Evolutionary conservation across 352 stramenopile species (phyloP), one percentile per base, ranked within the genome.

Genomic region (Phytophthora citricola): DNA sequence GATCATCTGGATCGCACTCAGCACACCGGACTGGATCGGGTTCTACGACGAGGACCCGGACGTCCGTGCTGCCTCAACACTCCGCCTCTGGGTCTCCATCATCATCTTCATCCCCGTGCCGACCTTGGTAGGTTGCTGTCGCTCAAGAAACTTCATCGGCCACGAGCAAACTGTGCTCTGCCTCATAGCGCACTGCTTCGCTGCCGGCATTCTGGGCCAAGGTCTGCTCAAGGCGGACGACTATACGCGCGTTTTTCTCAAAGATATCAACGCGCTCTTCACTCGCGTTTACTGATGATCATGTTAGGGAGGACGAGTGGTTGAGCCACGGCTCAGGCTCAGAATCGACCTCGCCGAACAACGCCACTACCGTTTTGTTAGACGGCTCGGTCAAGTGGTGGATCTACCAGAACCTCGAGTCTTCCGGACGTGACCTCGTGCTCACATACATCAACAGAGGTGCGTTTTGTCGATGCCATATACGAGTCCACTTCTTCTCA

Each of bases 101-200:
- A 45, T 91, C 22, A 69, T 93, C 17, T 83, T 84, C 45, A 41
- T 93, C 8, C 81, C 85, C 1, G 80, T 91, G 7, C 85, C 85
- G 1, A 58, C 85, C 1, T 54, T 93, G 17, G 67, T 92, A 10
- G 63, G 73, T 0, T 84, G 78, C 43, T 85, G 70, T 45, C 83
- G 82, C n/a, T 68, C 71, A 3, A 54, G 84, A 9, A 57, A 75
- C 40, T 92, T 91, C 63, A 63, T 70, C 4, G 81, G 83, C 0
- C 71, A 85, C 41, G 85, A 92, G 48, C 83, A 92, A 50, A 57
- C 63, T 6, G 63, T 91, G 10, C 62, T 93, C 4, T 92, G 82
- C 46, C 43, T 73, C 24, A 85, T 93, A 47, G 82, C 91, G 15
- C 71, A 90, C 53, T 93, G 83, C 70, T 93, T 91, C 48, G 83